Evolutionary conservation across 2,329 filamentous ascomycete species (phyloP), one percentile per base, ranked within the genome.

Genomic region (Pestalotiopsis sp.): DNA sequence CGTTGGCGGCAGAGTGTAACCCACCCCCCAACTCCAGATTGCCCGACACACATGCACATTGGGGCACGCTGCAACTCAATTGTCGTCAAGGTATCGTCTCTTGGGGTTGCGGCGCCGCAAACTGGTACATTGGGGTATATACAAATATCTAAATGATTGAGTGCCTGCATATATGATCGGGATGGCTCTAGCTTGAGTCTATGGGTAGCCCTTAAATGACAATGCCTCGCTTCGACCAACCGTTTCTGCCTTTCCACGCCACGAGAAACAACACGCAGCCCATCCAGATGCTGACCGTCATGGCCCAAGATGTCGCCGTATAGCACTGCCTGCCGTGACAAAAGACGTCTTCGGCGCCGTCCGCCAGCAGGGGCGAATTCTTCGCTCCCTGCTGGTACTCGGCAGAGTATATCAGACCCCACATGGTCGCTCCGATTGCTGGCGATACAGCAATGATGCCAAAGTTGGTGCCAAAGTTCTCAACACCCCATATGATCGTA

Each of bases 381-480:
- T 80, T 81, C 0, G 90, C 90, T 1, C 88, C 91, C 57, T 84
- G 85, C 78, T 96, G 90, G 75, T 97, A 97, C 2, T 93, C 89
- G 0, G 85, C 87, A 5, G 92, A 93, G 78, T 98, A 99, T n/a
- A 98, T 83, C 0, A 96, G 79, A 0, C 94, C 94, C 94, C 95
- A 99, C 39, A 97, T 86, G 0, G 94, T 94, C 0, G 95, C 94
- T 0, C 95, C 96, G 0, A 92, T 81, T 0, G 96, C 96, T 2
- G 96, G 96, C 67, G 95, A 90, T 84, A 97, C 96, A 56, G 94
- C 94, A 7, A 98, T 90, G 69, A 98, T 94, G 10, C 96, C 96
- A 90, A 95, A 99, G 75, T 99, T 98, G 0, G 96, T 99, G 68
- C 94, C 96, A 77, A 99, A 98, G 78, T 98, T 99, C 82, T 98